Conservation (phyloP, 2,329 filamentous ascomycete genomes). For the Fusarium sp. region DNA sequence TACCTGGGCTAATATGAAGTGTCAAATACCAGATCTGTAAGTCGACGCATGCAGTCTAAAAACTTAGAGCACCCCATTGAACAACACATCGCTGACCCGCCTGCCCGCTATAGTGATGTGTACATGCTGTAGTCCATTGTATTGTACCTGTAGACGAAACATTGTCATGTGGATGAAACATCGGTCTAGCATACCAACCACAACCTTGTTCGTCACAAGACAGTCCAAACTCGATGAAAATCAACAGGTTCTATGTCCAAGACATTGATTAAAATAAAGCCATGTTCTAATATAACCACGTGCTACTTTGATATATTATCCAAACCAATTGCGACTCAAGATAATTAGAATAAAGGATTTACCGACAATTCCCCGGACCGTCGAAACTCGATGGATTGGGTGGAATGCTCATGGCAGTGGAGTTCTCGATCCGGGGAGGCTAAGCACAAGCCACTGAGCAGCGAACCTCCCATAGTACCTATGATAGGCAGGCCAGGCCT, state of each 20-base stretch:
- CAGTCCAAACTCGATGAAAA: background rate
- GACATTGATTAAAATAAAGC: background rate
- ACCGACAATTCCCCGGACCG: constrained; percentile 41
- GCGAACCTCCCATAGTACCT: constrained; percentile 16
- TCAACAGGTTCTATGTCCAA: background rate
- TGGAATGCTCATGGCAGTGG: constrained; percentile 37
- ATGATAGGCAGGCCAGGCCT: constrained; percentile 34
- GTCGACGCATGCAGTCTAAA: constrained; percentile 1
- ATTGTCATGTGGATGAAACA: constrained; percentile 28
- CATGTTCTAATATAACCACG: background rate
- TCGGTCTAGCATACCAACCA: constrained; percentile 8
- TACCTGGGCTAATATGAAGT: background rate
- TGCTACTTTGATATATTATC: background rate
- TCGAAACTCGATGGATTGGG: constrained; percentile 29
- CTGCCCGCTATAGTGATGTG: constrained; percentile 3
- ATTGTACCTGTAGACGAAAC: constrained; percentile 11
- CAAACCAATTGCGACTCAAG: background rate
- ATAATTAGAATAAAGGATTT: constrained; percentile 28
- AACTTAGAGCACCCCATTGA: background rate
- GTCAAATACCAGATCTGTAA: background rate
- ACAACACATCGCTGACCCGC: constrained; percentile 7
- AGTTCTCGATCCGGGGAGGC: constrained; percentile 35
- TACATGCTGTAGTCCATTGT: background rate
- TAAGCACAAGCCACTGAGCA: constrained; percentile 45
- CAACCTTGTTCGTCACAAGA: constrained; percentile 18